Percentiles rank a stretch among this genome's conserved stretches.
These are phyloP conservation scores for Parathielavia appendiculata DNA, from an alignment of 495 filamentous ascomycete species.

Conservation along the genomic window DNA sequence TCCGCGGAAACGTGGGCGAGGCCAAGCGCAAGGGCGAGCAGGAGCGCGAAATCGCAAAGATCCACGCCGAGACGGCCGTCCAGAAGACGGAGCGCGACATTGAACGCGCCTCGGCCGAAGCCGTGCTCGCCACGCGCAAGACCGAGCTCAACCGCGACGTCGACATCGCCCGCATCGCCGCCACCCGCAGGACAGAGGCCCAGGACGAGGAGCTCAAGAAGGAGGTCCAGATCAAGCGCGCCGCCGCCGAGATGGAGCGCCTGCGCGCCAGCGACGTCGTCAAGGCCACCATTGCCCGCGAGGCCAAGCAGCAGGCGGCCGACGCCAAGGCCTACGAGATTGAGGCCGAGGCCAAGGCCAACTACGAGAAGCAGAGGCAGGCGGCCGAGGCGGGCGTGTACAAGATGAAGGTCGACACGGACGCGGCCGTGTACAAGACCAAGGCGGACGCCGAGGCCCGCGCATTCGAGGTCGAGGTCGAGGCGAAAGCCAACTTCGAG, in stretches of 20 bases:
- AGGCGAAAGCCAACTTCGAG: slow-evolving; percentile 57
- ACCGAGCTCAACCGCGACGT: slow-evolving; percentile 65
- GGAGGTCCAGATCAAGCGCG: slow-evolving; percentile 67
- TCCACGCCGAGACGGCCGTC: slow-evolving; percentile 74
- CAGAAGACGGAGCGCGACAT: slow-evolving; percentile 76
- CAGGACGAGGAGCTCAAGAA: slow-evolving; percentile 72
- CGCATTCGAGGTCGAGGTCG: slow-evolving; percentile 47
- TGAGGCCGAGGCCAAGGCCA: slow-evolving; percentile 53
- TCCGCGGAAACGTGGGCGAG: slow-evolving; percentile 74
- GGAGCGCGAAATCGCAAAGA: slow-evolving; percentile 75
- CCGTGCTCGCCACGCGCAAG: slow-evolving; percentile 62
- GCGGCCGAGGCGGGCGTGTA: slow-evolving; percentile 50
- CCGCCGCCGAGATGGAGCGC: slow-evolving; percentile 71
- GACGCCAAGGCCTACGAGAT: slow-evolving; percentile 59
- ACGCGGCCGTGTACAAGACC: slow-evolving; percentile 43
- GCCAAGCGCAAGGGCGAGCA: slow-evolving; percentile 69
- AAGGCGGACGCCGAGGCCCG: slow-evolving; percentile 39
- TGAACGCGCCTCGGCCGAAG: slow-evolving; percentile 72
- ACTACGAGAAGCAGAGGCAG: slow-evolving; percentile 53
- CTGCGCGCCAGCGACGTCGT: slow-evolving; percentile 70
- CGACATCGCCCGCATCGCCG: slow-evolving; percentile 64
- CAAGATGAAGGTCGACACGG: slow-evolving; percentile 38
- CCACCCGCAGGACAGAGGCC: slow-evolving; percentile 62
- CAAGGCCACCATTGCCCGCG: slow-evolving; percentile 66
- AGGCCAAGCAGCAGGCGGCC: slow-evolving; percentile 67